These are phyloP conservation scores for Pseudogymnoascus destructans DNA, from an alignment of 2,329 filamentous ascomycete species.

Conservation along the genomic window DNA sequence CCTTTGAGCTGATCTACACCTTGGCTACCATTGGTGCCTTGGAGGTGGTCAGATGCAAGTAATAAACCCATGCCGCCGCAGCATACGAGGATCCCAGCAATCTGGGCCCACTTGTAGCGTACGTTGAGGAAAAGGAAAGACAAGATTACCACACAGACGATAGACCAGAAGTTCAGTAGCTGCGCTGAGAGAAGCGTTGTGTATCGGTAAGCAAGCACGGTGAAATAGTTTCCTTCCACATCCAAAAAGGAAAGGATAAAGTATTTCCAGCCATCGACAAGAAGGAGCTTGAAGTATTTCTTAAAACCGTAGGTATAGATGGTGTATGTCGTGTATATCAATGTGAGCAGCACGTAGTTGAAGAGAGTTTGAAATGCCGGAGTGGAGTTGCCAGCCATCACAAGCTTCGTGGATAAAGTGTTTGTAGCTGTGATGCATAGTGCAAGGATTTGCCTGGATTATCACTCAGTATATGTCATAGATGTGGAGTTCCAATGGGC, in stretches of 20 bases:
- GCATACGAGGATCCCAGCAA: constrained; percentile 76
- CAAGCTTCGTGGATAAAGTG: constrained; percentile 73
- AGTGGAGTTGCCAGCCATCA: constrained; percentile 56
- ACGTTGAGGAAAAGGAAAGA: constrained; percentile 75
- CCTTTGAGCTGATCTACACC: constrained; percentile 69
- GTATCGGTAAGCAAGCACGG: constrained; percentile 83
- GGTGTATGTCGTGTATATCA: constrained; percentile 71
- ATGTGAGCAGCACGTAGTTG: constrained; percentile 75
- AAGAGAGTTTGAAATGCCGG: constrained; percentile 93
- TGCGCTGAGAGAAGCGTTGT: constrained; percentile 88
- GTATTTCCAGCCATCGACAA: constrained; percentile 80
- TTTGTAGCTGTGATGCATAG: constrained; percentile 88
- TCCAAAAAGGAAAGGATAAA: constrained; percentile 86
- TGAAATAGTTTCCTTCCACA: constrained; percentile 96
- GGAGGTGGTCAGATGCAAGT: constrained; percentile 77
- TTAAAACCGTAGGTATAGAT: constrained; percentile 67
- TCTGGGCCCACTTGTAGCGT: constrained; percentile 78
- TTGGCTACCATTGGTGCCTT: constrained; percentile 54
- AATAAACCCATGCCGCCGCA: constrained; percentile 82
- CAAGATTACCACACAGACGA: constrained; percentile 77
- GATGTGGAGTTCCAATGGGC: background rate
- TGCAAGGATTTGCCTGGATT: constrained; percentile 57
- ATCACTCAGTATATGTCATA: constrained; percentile 1
- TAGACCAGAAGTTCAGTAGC: constrained; percentile 97
- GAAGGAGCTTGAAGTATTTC: constrained; percentile 50